Conservation (phyloP, 2,329 filamentous ascomycete genomes). For the Colletotrichum cereale region DNA sequence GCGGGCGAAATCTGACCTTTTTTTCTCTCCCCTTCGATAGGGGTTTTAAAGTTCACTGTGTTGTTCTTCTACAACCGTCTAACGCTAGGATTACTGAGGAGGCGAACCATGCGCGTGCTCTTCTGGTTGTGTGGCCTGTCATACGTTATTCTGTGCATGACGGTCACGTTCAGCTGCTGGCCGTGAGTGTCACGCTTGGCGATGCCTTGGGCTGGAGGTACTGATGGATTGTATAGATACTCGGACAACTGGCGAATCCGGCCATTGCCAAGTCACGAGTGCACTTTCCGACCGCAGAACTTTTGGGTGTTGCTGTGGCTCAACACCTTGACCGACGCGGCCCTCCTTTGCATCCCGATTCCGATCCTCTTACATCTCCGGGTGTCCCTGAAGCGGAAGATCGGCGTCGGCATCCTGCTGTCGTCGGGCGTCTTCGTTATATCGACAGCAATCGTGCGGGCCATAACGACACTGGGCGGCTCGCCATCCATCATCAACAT, state of each 20-base stretch:
- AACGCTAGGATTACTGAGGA: constrained; percentile 39
- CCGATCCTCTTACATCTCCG: constrained; percentile 45
- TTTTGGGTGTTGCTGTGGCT: constrained; percentile 43
- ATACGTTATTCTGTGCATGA: constrained; percentile 39
- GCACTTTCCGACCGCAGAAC: constrained; percentile 43
- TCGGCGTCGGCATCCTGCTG: constrained; percentile 44
- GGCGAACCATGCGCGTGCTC: constrained; percentile 40
- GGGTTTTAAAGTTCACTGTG: constrained; percentile 46
- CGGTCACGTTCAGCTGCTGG: constrained; percentile 38
- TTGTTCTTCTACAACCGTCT: constrained; percentile 47
- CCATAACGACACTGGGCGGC: constrained; percentile 41
- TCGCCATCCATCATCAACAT: constrained; percentile 46
- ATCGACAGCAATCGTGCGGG: constrained; percentile 44
- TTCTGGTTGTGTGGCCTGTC: constrained; percentile 43
- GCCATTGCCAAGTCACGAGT: constrained; percentile 41
- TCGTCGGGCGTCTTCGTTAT: constrained; percentile 47
- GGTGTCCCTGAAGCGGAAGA: constrained; percentile 36
- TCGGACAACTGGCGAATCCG: constrained; percentile 45
- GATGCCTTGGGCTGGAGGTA: no score
- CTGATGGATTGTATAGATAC: constrained; percentile 13
- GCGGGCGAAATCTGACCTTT: neutral
- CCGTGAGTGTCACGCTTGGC: constrained; percentile 20
- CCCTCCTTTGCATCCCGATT: constrained; percentile 45
- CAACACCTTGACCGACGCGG: constrained; percentile 45
- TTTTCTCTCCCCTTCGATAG: constrained; percentile 23